These are phyloP conservation scores for Metarhizium humberi DNA, from an alignment of 2,329 filamentous ascomycete genomes.

Conservation along the genomic window DNA sequence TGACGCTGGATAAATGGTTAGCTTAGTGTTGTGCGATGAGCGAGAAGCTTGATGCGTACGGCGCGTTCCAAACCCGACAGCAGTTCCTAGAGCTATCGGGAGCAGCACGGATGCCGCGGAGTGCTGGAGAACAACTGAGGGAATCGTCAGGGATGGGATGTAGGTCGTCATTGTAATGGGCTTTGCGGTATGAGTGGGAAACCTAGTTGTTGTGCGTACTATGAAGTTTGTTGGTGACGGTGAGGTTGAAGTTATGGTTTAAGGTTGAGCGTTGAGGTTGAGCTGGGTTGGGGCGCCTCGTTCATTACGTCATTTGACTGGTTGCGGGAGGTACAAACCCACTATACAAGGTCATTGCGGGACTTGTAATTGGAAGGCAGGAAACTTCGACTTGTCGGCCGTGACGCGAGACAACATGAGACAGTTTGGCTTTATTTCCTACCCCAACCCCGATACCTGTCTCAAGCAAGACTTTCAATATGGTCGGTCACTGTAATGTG, in stretches of 20 bases:
- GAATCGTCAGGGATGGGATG: slow-evolving; percentile 69
- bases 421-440: too few species aligned
- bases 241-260: background rate
- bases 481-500: too few species aligned
- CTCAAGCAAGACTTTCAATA: too few species aligned
- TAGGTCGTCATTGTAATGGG: slow-evolving; percentile 61
- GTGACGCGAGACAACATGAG: too few species aligned
- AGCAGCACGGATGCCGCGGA: slow-evolving; percentile 67
- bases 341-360: too few species aligned
- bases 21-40: background rate
- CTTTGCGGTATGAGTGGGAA: background rate
- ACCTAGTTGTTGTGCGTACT: background rate
- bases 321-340: too few species aligned
- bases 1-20: slow-evolving; percentile 28
- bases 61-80: slow-evolving; percentile 59
- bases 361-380: too few species aligned
- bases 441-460: too few species aligned
- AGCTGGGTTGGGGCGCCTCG: background rate
- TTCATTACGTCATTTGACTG: background rate
- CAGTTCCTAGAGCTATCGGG: slow-evolving; percentile 62
- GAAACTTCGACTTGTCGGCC: too few species aligned
- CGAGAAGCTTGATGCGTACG: slow-evolving; percentile 37
- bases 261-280: too few species aligned
- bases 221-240: background rate
- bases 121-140: slow-evolving; percentile 59